phyloP scores from a whole-genome alignment of 331 rosid genomes.

The Stylosanthes scabra region DNA sequence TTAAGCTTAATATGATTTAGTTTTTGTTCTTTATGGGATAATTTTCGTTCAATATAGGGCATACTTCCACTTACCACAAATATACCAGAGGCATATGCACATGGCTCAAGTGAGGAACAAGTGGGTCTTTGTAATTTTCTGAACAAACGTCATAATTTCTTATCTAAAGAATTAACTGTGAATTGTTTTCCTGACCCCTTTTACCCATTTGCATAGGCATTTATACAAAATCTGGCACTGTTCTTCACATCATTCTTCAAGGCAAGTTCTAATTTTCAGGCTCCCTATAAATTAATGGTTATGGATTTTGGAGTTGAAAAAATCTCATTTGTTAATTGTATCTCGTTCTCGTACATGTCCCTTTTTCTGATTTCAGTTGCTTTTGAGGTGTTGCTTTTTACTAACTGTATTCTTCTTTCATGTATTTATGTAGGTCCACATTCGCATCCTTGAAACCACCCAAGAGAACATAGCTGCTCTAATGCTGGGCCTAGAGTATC shows the following conservation, averaged over 20 bases:
- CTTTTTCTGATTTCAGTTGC: not conserved
- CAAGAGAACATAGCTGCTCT: constrained; percentile 78
- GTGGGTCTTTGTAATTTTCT: constrained; percentile 45
- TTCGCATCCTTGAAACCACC: constrained; percentile 79
- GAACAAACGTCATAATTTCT: constrained; percentile 13
- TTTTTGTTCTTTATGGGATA: constrained; percentile 26
- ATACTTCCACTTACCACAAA: constrained; percentile 82
- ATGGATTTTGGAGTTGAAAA: not conserved
- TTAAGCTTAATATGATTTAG: not conserved
- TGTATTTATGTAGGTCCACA: constrained; percentile 66
- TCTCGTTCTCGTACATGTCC: not conserved
- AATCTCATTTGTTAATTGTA: not conserved
- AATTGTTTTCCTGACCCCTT: constrained; percentile 26
- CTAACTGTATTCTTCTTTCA: not conserved
- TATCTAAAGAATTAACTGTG: not conserved
- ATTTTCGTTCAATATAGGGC: constrained; percentile 49
- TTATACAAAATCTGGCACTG: constrained; percentile 92
- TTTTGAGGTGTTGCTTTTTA: no score
- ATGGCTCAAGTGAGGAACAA: constrained; percentile 92
- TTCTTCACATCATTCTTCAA: constrained; percentile 93
- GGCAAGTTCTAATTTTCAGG: constrained; percentile 50
- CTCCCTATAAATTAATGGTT: constrained; percentile 1
- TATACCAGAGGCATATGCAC: constrained; percentile 88
- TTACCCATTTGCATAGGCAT: constrained; percentile 57
- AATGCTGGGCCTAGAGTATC: constrained; percentile 95